phyloP scores from a whole-genome alignment of 2,329 filamentous ascomycete species.

The Aureobasidium lini region DNA sequence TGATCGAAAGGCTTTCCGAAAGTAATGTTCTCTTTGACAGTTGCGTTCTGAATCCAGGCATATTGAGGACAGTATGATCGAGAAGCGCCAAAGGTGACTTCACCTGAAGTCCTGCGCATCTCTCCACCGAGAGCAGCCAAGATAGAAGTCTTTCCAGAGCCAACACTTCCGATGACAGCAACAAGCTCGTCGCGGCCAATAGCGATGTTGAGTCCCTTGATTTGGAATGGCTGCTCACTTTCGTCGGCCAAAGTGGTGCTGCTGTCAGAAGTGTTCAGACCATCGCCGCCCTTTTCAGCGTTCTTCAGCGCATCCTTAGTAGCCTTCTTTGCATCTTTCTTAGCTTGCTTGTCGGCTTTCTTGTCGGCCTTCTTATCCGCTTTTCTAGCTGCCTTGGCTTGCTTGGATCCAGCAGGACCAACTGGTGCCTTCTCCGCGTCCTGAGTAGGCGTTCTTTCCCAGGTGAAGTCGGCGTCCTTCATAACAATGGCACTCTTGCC shows the following conservation, averaged over 20 bases:
- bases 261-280: slow-evolving; percentile 23
- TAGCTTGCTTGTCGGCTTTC: slow-evolving; percentile 27
- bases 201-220: slow-evolving; percentile 59
- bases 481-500: slow-evolving; percentile 58
- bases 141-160: slow-evolving; percentile 83
- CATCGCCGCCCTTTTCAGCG: slow-evolving; percentile 12
- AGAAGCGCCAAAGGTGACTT: slow-evolving; percentile 67
- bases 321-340: slow-evolving; percentile 19
- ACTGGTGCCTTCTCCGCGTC: slow-evolving; percentile 30
- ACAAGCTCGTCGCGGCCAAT: slow-evolving; percentile 69
- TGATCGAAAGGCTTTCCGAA: slow-evolving; percentile 72
- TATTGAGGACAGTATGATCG: slow-evolving; percentile 93
- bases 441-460: slow-evolving; percentile 62
- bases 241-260: slow-evolving; percentile 50
- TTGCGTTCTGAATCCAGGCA: slow-evolving; percentile 94
- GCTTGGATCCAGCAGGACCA: slow-evolving; percentile 26
- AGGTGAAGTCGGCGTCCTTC: slow-evolving; percentile 70
- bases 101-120: slow-evolving; percentile 75
- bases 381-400: slow-evolving; percentile 40
- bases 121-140: slow-evolving; percentile 86
- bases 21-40: slow-evolving; percentile 78
- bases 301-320: slow-evolving; percentile 27
- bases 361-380: slow-evolving; percentile 35
- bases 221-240: slow-evolving; percentile 61
- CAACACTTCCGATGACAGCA: slow-evolving; percentile 82